Evolutionary conservation across 2,329 filamentous ascomycete genomes (phyloP), one percentile per base, ranked within the genome.

Genomic region (Canariomyces notabilis): DNA sequence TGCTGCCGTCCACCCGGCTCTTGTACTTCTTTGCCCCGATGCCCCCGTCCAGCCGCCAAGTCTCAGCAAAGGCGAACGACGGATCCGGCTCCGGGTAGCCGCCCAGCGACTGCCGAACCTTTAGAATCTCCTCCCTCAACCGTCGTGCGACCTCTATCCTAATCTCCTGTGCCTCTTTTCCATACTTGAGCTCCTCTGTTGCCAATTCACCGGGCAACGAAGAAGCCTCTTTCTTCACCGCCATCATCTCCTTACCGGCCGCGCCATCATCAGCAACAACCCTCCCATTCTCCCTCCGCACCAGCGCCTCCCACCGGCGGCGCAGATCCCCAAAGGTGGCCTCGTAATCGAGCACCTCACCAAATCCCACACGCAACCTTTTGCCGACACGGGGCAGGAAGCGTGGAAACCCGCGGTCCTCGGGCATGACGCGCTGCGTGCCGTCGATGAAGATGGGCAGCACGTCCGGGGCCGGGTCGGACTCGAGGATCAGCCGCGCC

Each of bases 391-490:
- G 79, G 1, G 93, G 93, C 12, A 95, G 58, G 59, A 88, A 93
- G 11, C 88, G 80, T 1, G 91, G 93, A 58, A 83, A 95, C 2
- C 67, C 69, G 37, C 93, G 79, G 48, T 82, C 76, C 66, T 97
- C 91, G 59, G 87, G 78, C 91, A 97, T 96, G 56, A 95, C 75
- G 49, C 85, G 70, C 62, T 96, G 86, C 14, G 87, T 86, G 21
- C 93, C 93, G 59, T 96, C 88, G 40, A 97, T 84, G 74, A 94
- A 98, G 68, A 98, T 91, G 35, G 93, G 89, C 29, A 98, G 78
- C 16, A 98, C 78, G 56, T 94, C 87, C 0, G 93, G 93, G 52
- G 87, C 83, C 3, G 89, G 88, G 39, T 91, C 86, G 37, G 85
- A 80, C 66, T 98, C 93, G 37, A 98, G 79, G 48, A 98, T 93